A percentile compares a stretch with the other conserved stretches of the same genome.
Conservation (phyloP, 768 basidiomycete species). For the Vararia minispora region DNA sequence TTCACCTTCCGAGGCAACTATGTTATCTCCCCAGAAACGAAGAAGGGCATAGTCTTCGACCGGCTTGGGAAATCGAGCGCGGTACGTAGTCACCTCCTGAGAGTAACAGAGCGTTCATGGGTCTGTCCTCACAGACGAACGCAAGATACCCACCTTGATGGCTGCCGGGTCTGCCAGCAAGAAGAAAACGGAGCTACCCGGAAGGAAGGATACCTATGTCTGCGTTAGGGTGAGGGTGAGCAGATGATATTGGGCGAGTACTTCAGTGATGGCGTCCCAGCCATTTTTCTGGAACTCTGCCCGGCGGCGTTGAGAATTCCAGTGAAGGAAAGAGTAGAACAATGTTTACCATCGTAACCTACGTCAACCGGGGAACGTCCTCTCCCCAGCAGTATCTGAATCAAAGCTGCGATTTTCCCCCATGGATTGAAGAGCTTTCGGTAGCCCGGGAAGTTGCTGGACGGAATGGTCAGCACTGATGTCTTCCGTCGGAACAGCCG, state of each 20-base stretch:
- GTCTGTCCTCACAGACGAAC: not conserved
- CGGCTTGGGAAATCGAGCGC: constrained; percentile 48
- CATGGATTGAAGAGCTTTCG: too few relatives aligned
- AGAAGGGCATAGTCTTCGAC: constrained; percentile 33
- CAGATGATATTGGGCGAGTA: not conserved
- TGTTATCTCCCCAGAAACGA: constrained; percentile 45
- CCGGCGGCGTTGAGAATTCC: too few relatives aligned
- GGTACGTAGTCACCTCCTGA: constrained; percentile 39
- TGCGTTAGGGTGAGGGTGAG: not conserved
- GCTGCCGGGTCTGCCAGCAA: constrained; percentile 6
- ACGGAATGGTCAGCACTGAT: too few relatives aligned
- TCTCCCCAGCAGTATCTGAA: too few relatives aligned
- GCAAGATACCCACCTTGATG: constrained; percentile 7
- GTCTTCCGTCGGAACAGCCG: too few relatives aligned
- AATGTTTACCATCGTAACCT: too few relatives aligned
- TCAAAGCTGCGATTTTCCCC: too few relatives aligned
- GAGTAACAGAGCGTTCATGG: not conserved
- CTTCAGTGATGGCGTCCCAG: constrained; percentile 2
- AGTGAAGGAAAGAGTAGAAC: too few relatives aligned
- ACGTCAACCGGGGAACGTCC: too few relatives aligned
- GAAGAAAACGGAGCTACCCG: not conserved
- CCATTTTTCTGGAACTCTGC: constrained; percentile 7
- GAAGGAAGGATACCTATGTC: not conserved
- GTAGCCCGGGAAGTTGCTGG: too few relatives aligned
- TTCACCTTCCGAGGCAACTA: constrained; percentile 52